A percentile compares a stretch with the other conserved stretches of the same genome.
Conservation (phyloP, 805 yeast species). For the Yarrowia alimentaria region DNA sequence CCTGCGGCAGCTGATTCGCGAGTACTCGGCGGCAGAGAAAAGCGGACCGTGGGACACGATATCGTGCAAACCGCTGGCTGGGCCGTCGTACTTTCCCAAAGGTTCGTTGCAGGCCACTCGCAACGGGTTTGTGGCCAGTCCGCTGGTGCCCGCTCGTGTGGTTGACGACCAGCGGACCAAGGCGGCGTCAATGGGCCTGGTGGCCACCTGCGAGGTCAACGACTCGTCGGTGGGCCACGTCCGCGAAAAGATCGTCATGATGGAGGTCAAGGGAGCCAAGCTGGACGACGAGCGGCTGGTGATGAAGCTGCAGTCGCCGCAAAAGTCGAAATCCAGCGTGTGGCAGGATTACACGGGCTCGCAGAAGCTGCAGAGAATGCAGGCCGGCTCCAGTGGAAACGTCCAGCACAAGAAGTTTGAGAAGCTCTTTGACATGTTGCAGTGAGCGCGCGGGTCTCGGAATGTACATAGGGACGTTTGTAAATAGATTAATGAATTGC, state of each 20-base stretch:
- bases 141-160: slow-evolving; percentile 68
- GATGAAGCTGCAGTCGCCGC: slow-evolving; percentile 13
- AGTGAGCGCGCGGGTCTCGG: too few species aligned
- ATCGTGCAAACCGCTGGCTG: slow-evolving; percentile 58
- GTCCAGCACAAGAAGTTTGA: slow-evolving; percentile 6
- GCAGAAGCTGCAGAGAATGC: slow-evolving; percentile 23
- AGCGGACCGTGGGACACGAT: slow-evolving; percentile 21
- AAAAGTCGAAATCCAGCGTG: neutral
- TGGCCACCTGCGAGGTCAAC: slow-evolving; percentile 24
- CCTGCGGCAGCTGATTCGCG: too few species aligned
- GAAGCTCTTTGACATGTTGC: slow-evolving; percentile 14
- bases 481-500: slow-evolving; percentile 18
- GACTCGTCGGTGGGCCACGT: slow-evolving; percentile 12
- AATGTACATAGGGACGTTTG: neutral
- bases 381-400: neutral
- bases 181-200: slow-evolving; percentile 55
- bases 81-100: slow-evolving; percentile 63
- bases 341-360: slow-evolving; percentile 21
- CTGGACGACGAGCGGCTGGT: slow-evolving; percentile 12
- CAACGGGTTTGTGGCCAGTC: slow-evolving; percentile 57
- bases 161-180: slow-evolving; percentile 38
- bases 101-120: slow-evolving; percentile 72
- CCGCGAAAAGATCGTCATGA: slow-evolving; percentile 18
- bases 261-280: slow-evolving; percentile 18
- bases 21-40: slow-evolving; percentile 14